Evolutionary conservation across 495 filamentous ascomycete species (phyloP), one percentile per base, ranked within the genome.

Genomic region (Aspergillus sparsus): DNA sequence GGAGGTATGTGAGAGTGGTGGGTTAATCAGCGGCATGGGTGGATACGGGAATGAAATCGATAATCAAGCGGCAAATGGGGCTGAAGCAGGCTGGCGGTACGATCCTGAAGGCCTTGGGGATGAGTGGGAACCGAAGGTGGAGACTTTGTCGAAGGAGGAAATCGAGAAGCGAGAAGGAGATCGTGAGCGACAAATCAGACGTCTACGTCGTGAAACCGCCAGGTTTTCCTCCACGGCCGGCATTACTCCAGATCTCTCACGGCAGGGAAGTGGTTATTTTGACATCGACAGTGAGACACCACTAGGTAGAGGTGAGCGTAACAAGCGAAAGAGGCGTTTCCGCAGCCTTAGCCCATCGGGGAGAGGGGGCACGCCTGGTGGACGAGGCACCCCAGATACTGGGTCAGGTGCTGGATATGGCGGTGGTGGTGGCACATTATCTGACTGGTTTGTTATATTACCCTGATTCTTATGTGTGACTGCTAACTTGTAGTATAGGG

Each of bases 161-260:
- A 98, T 99, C 50, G 95, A 99, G 74, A 95, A 96, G 74, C 84
- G 95, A 33, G 94, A 99, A 72, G 92, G 91, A 53, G 95, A 98
- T 68, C 85, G 95, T 27, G 94, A 98, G 71, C 76, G 94, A 33
- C 92, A 98, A 75, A 88, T 97, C 36, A 77, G 94, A 33, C 82
- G 95, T 49, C 71, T 97, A 45, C 83, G 94, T 49, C 81, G 94
- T 66, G 94, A 99, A 72, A 97, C 93, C 9, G 94, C 94, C 1
- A 79, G 93, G 33, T 95, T 98, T 67, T 93, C 90, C 39, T 92
- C 87, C 46, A 93, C 87, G 42, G 82, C 90, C 0, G 89, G 90
- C 50, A 89, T 91, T 31, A 82, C 85, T 31, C 87, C 82, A n/a
- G 83, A 80, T 64, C 72, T 79, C 47, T 87, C 85, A 42, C 80